Conservation (phyloP, 1,284 basidiomycete genomes). For the Cryptococcus sp. region DNA sequence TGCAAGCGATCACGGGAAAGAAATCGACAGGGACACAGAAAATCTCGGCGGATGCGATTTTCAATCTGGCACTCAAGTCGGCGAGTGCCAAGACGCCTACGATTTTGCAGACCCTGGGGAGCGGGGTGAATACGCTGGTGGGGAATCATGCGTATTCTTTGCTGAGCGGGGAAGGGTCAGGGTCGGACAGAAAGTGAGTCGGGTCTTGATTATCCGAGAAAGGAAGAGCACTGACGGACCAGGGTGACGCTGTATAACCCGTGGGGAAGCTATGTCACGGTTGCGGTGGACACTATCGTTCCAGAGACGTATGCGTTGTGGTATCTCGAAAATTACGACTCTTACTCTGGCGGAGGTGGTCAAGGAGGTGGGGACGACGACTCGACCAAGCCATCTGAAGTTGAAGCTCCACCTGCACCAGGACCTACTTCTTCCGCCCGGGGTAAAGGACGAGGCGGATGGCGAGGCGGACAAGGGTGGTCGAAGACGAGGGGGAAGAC, state of each 20-base stretch:
- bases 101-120: conserved; percentile 1
- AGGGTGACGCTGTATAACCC: conserved; percentile 7
- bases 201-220: too few species aligned
- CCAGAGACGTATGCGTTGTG: background rate
- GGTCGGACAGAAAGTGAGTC: conserved; percentile 2
- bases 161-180: background rate
- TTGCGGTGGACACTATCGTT: background rate
- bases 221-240: background rate
- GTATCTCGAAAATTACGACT: background rate
- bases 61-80: background rate
- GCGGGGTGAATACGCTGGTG: background rate
- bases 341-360: background rate
- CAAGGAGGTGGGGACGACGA: background rate
- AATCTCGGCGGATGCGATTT: background rate
- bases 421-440: background rate
- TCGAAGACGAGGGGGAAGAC: background rate
- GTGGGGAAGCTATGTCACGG: background rate
- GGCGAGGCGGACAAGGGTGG: too few species aligned
- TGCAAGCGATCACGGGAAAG: conserved; percentile 3
- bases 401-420: background rate
- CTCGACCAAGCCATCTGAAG: background rate
- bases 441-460: too few species aligned
- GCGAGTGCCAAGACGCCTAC: background rate
- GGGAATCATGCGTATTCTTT: conserved; percentile 2
- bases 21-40: background rate